Base-by-base conservation (phyloP, 352 stramenopile genomes). In the Nothophytophthora sp. region DNA sequence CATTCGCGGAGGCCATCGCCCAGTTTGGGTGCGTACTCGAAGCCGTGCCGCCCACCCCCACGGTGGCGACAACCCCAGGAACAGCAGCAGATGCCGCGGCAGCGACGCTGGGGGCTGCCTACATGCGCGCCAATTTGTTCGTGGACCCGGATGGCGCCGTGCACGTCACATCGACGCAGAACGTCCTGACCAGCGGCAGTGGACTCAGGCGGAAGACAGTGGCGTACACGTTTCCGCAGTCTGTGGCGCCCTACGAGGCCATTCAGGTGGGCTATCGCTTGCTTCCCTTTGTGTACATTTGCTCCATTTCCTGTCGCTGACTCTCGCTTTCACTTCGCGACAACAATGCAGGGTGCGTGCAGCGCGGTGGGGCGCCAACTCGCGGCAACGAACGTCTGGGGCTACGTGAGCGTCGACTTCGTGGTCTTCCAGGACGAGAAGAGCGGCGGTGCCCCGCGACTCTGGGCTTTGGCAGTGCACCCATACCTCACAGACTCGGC, bases 341-440 rank as follows among this genome's bases (percentile, higher is more conserved):
- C 24, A 36, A 43, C 40, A 22, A 7, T 45, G 28, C 40, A 71
- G 57, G 57, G 62, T 24, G 57, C 57, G 15, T 68, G 50, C 30
- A 54, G 20, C 18, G 60, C 55, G 13, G 20, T 25, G 5, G 60
- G 54, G n/a, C 59, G 52, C 32, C 11, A 57, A 30, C 29, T 70
- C 37, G 48, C 55, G 24, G 60, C 65, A 42, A 65, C 55, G 19
- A 61, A 37, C 39, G 55, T 96, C 19, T 86, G 87, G 47, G 89
- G 89, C 19, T 92, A 96, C 58, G 67, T 76, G n/a, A 91, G 78
- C 50, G 56, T 97, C 8, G 79, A 96, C 45, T 88, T 86, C 42
- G 51, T 90, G 7, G 70, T 90, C 8, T 92, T 92, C 25, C 63
- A 63, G 24, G 88, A 96, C 39, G 63, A 63, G 36, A 67, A 68